Percentiles rank a stretch among this genome's conserved stretches.
phyloP scores from a whole-genome alignment of 164 flowering plant genomes.

The Macadamia integrifolia region DNA sequence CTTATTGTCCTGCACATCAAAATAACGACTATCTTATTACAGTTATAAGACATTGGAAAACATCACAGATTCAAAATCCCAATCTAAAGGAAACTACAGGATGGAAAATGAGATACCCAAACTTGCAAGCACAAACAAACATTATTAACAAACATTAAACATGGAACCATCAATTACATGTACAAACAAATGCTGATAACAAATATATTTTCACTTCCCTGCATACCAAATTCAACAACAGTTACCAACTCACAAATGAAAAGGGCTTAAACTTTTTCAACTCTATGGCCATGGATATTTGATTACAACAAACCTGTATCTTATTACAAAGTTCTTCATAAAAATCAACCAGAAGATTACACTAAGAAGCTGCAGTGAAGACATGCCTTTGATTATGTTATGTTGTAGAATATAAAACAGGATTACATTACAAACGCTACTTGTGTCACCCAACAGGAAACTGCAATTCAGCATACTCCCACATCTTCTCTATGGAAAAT shows the following conservation, averaged over 20 bases:
- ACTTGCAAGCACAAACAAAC: not conserved
- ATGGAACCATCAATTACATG: not conserved
- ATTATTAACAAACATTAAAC: not conserved
- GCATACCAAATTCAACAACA: not conserved
- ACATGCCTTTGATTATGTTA: no score
- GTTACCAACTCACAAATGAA: not conserved
- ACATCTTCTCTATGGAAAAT: no score
- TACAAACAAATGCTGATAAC: not conserved
- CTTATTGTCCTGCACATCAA: conserved; percentile 58
- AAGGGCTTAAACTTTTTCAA: not conserved
- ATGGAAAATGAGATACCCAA: not conserved
- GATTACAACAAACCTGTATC: no score
- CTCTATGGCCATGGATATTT: no score
- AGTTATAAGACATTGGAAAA: not conserved
- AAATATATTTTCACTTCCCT: not conserved
- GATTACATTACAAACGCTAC: no score
- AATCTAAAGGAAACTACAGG: not conserved
- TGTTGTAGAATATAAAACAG: no score
- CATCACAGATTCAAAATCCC: not conserved
- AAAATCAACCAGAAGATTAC: no score
- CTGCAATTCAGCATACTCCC: no score
- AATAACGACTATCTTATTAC: not conserved
- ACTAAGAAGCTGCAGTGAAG: no score
- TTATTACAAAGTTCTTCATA: no score
- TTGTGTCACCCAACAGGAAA: no score